phyloP scores from a whole-genome alignment of 768 basidiomycete species.

The Boletus edulis region DNA sequence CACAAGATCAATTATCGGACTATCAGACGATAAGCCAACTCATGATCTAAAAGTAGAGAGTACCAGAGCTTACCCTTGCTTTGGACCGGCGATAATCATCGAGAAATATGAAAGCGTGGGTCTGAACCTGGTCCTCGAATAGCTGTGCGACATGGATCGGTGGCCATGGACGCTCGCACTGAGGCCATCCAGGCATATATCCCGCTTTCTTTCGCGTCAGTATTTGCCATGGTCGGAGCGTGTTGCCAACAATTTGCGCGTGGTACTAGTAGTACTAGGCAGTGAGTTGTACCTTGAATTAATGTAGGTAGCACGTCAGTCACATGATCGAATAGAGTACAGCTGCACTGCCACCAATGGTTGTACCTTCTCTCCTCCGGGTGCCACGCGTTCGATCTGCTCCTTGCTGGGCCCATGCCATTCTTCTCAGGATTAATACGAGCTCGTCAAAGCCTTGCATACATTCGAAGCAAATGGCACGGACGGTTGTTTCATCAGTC shows the following conservation, averaged over 20 bases:
- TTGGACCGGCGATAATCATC: conserved; percentile 67
- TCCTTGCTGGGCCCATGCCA: too few species aligned
- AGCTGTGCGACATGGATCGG: conserved; percentile 68
- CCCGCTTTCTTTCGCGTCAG: conserved; percentile 33
- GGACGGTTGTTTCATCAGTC: too few species aligned
- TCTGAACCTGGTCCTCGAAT: conserved; percentile 72
- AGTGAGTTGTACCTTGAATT: too few species aligned
- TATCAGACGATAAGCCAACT: conserved; percentile 25
- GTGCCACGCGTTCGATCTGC: too few species aligned
- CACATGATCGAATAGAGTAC: conserved; percentile 22
- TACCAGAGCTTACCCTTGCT: conserved; percentile 53
- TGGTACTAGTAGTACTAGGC: too few species aligned
- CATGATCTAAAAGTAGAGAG: neutral
- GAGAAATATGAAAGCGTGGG: conserved; percentile 75
- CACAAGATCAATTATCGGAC: conserved; percentile 74
- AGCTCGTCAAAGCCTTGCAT: too few species aligned
- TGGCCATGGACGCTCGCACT: conserved; percentile 65
- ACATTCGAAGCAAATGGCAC: too few species aligned
- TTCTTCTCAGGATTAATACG: too few species aligned
- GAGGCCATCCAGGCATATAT: conserved; percentile 67
- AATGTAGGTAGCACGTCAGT: conserved; percentile 24
- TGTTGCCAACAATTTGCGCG: neutral
- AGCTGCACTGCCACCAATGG: neutral
- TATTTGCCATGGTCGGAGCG: conserved; percentile 8
- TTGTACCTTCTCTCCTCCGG: too few species aligned